phyloP scores from a whole-genome alignment of 1,284 basidiomycete genomes.

The Pseudozyma sp. region DNA sequence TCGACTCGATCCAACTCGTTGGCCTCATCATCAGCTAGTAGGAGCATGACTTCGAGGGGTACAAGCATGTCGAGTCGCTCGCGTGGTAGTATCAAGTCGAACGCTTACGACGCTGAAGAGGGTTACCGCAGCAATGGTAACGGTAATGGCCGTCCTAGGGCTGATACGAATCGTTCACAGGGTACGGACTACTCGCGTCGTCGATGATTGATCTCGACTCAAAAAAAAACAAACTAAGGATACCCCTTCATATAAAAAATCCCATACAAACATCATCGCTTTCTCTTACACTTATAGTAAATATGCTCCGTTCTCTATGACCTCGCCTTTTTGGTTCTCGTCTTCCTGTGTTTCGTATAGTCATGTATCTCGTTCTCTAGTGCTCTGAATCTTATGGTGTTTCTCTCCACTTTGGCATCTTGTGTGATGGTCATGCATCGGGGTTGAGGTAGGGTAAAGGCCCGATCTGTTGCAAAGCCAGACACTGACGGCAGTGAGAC shows the following conservation, averaged over 20 bases:
- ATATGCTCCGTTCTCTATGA: background rate
- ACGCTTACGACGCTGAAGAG: constrained; percentile 34
- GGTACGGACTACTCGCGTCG: constrained; percentile 43
- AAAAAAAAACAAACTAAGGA: background rate
- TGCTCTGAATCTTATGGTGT: too few species aligned
- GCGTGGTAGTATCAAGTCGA: constrained; percentile 38
- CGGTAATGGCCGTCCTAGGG: constrained; percentile 29
- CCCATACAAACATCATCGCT: background rate
- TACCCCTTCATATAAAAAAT: constrained; percentile 4
- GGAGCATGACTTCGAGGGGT: constrained; percentile 37
- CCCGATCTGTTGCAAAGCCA: too few species aligned
- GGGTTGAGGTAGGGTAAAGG: too few species aligned
- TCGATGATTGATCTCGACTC: constrained; percentile 7
- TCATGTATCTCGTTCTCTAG: background rate
- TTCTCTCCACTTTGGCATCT: too few species aligned
- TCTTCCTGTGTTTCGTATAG: background rate
- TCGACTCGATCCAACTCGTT: constrained; percentile 49
- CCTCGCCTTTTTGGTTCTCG: background rate
- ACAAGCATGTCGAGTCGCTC: constrained; percentile 43
- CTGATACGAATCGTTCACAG: constrained; percentile 23
- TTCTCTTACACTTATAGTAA: background rate
- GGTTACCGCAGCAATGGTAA: constrained; percentile 30
- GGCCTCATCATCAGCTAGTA: constrained; percentile 23
- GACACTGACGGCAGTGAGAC: too few species aligned
- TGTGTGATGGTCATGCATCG: too few species aligned